Evolutionary conservation across 805 yeast species (phyloP).

Genomic region (Lipomyces kockii): DNA sequence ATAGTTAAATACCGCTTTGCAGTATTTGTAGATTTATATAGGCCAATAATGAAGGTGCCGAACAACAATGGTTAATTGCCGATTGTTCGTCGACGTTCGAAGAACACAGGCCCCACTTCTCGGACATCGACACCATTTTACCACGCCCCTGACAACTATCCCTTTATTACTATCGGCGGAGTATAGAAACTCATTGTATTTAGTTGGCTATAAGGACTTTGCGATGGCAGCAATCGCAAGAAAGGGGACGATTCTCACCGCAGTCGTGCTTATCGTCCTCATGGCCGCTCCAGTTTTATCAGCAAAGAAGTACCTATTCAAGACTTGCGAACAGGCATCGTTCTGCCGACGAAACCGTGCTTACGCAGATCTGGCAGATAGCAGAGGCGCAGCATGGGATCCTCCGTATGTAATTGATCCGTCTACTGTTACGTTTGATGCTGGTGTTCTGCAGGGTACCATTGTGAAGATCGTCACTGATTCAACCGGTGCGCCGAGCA

Average conservation of each 20-base stretch:
- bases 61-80: not conserved
- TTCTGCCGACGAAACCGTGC: slow-evolving; percentile 76
- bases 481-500: slow-evolving; percentile 2
- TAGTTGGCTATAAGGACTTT: not conserved
- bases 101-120: no score
- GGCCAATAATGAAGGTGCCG: not conserved
- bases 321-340: slow-evolving; percentile 72
- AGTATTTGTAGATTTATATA: not conserved
- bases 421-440: slow-evolving; percentile 39
- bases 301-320: slow-evolving; percentile 54
- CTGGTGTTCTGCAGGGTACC: slow-evolving; percentile 51
- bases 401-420: slow-evolving; percentile 53
- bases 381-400: slow-evolving; percentile 40
- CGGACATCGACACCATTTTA: no score
- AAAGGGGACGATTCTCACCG: not conserved
- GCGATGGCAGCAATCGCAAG: not conserved
- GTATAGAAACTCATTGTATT: not conserved
- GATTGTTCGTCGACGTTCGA: no score
- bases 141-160: not conserved
- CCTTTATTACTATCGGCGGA: not conserved
- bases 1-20: not conserved
- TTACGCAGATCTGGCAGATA: slow-evolving; percentile 53
- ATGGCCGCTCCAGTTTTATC: slow-evolving; percentile 26
- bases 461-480: slow-evolving; percentile 50
- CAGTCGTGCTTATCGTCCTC: slow-evolving; percentile 10